Conservation (phyloP, 2,329 filamentous ascomycete species). For the Arthroderma sp. region DNA sequence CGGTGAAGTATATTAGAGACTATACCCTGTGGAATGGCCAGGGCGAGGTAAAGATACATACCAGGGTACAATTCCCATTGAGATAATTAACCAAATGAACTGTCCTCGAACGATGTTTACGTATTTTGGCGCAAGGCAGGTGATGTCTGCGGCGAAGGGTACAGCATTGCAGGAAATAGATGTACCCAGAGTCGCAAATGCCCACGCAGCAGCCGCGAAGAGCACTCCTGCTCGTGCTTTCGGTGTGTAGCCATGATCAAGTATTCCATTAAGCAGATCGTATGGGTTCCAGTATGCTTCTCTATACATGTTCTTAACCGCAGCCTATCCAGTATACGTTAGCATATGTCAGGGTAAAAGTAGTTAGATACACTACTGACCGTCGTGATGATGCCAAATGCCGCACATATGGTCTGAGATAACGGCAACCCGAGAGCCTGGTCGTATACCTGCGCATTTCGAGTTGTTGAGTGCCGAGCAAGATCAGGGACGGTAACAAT, state of each 20-base stretch:
- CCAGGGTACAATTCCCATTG: conserved; percentile 25
- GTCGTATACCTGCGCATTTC: conserved; percentile 25
- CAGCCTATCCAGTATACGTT: conserved; percentile 16
- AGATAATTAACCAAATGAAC: conserved; percentile 24
- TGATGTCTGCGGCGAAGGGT: conserved; percentile 27
- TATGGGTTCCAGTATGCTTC: conserved; percentile 31
- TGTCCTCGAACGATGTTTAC: conserved; percentile 26
- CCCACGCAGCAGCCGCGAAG: conserved; percentile 20
- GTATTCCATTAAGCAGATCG: conserved; percentile 27
- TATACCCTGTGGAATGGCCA: neutral
- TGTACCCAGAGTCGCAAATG: conserved; percentile 18
- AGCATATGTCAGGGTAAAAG: neutral
- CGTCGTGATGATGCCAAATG: conserved; percentile 18
- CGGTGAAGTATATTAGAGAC: neutral
- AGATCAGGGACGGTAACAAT: conserved; percentile 31
- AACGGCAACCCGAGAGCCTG: conserved; percentile 16
- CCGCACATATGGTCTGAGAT: conserved; percentile 16
- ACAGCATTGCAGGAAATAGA: conserved; percentile 22
- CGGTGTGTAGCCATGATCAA: conserved; percentile 27
- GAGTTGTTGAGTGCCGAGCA: conserved; percentile 25
- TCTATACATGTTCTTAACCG: conserved; percentile 26
- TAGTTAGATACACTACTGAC: conserved; percentile 7
- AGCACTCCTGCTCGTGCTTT: conserved; percentile 25
- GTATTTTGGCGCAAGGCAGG: conserved; percentile 23
- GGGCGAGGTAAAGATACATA: conserved; percentile 16